These are phyloP conservation scores for Candida sp. DNA, from an alignment of 1,139 yeast species.

Conservation along the genomic window DNA sequence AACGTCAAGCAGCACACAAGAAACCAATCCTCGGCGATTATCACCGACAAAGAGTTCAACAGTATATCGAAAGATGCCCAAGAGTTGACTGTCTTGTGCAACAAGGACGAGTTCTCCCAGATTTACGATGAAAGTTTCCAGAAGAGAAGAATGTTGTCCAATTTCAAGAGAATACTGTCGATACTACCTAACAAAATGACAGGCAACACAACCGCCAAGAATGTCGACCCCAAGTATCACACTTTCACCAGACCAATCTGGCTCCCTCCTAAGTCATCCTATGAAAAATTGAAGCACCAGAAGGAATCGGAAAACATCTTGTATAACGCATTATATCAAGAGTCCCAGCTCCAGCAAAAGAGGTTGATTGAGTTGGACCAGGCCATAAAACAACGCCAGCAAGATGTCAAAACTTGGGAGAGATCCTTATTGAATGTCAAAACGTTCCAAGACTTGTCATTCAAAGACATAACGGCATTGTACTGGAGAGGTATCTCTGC, in stretches of 20 bases:
- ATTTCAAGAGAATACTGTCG: slow-evolving; percentile 19
- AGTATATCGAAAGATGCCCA: slow-evolving; percentile 52
- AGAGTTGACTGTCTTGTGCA: slow-evolving; percentile 45
- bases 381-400: slow-evolving; percentile 27
- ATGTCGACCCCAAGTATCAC: slow-evolving; percentile 25
- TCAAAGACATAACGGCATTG: slow-evolving; percentile 21
- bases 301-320: slow-evolving; percentile 57
- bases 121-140: slow-evolving; percentile 43
- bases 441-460: slow-evolving; percentile 32
- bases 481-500: slow-evolving; percentile 75
- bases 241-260: slow-evolving; percentile 65
- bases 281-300: slow-evolving; percentile 60
- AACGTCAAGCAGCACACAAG: background rate
- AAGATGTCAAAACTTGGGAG: slow-evolving; percentile 51
- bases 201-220: background rate
- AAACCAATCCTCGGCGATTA: background rate
- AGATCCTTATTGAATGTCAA: slow-evolving; percentile 13
- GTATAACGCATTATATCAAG: slow-evolving; percentile 47
- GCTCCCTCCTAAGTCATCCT: slow-evolving; percentile 66
- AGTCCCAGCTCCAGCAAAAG: slow-evolving; percentile 34
- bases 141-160: slow-evolving; percentile 32
- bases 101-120: slow-evolving; percentile 35
- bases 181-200: slow-evolving; percentile 1
- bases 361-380: slow-evolving; percentile 29
- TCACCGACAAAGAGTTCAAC: slow-evolving; percentile 16